phyloP scores from a whole-genome alignment of 345 rosid species.

The Eucalyptus lansdowneana region DNA sequence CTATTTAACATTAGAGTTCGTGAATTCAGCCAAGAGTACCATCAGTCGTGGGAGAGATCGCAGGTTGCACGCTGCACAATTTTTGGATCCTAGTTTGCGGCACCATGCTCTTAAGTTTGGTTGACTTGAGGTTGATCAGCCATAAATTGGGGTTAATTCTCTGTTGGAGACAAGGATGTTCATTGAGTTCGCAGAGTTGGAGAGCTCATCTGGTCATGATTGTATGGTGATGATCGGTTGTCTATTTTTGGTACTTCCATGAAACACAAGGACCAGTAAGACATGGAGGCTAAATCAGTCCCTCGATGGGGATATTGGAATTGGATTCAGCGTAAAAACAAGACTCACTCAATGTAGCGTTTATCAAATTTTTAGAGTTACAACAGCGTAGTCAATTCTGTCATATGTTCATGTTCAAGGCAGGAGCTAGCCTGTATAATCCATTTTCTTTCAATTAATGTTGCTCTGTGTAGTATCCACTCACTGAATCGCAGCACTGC shows the following conservation, averaged over 20 bases:
- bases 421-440: neutral
- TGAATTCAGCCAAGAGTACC: neutral
- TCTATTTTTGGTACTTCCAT: neutral
- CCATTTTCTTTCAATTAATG: neutral
- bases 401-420: neutral
- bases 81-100: neutral
- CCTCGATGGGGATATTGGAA: neutral
- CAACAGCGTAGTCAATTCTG: neutral
- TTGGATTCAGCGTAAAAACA: neutral
- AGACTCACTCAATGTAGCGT: neutral
- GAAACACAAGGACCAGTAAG: neutral
- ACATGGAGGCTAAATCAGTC: neutral
- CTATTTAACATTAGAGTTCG: neutral
- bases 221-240: neutral
- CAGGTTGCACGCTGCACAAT: neutral
- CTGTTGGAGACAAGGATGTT: neutral
- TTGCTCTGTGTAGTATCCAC: neutral
- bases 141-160: neutral
- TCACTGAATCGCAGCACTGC: neutral
- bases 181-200: neutral
- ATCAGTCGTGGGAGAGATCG: neutral
- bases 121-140: neutral
- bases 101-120: neutral
- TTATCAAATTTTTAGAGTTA: neutral
- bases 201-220: neutral